Conservation (phyloP, 1,139 yeast species). For the Maudiozyma humilis region DNA sequence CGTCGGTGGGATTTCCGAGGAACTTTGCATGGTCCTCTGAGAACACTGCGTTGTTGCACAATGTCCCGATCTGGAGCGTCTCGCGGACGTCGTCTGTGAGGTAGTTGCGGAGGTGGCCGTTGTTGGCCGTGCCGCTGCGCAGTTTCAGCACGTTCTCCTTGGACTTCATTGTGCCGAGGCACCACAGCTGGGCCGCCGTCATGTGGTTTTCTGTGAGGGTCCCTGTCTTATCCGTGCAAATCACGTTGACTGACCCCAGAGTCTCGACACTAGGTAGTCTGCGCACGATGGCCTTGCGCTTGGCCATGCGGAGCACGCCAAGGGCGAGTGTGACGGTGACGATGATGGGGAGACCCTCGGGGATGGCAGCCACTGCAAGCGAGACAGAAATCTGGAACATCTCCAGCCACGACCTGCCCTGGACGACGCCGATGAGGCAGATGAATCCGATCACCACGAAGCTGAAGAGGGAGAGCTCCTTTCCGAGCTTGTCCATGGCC, state of each 20-base stretch:
- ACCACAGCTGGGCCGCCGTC: constrained; percentile 85
- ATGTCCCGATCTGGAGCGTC: constrained; percentile 58
- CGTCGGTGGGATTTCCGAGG: constrained; percentile 91
- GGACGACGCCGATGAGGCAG: constrained; percentile 75
- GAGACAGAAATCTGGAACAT: constrained; percentile 97
- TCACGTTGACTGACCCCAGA: constrained; percentile 87
- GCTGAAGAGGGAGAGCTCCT: too few species aligned
- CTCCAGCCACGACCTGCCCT: constrained; percentile 90
- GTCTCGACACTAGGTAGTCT: constrained; percentile 94
- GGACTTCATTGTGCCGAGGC: constrained; percentile 54
- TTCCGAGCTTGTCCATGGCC: constrained; percentile 89
- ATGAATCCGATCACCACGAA: constrained; percentile 85
- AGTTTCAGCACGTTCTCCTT: constrained; percentile 38
- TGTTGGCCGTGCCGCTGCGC: constrained; percentile 32
- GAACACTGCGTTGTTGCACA: constrained; percentile 74
- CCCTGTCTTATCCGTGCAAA: constrained; percentile 93
- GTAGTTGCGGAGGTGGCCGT: constrained; percentile 40
- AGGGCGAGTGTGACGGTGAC: constrained; percentile 93
- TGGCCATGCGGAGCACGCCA: constrained; percentile 93
- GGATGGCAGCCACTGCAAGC: too few species aligned
- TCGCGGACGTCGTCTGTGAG: constrained; percentile 45
- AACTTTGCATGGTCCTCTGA: constrained; percentile 62
- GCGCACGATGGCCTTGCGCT: constrained; percentile 83
- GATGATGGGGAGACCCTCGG: constrained; percentile 94
- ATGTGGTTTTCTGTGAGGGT: constrained; percentile 89